phyloP scores from a whole-genome alignment of 345 rosid species.

The Zanthoxylum bungeanum region DNA sequence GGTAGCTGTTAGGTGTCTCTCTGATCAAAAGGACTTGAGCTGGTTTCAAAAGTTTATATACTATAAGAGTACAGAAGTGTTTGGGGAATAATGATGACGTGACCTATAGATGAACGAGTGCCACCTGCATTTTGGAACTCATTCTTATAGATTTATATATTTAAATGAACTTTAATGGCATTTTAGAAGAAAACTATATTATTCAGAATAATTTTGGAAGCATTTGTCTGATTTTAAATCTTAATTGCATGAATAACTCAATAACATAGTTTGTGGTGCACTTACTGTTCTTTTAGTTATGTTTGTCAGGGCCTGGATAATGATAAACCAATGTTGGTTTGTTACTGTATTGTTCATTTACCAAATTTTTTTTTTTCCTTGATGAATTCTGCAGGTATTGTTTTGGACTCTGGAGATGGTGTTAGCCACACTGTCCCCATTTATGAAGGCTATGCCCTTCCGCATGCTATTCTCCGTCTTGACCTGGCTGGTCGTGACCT shows the following conservation, averaged over 20 bases:
- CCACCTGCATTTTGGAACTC: neutral
- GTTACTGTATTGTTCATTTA: neutral
- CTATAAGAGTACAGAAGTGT: neutral
- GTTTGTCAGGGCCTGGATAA: neutral
- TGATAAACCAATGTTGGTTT: too few species aligned
- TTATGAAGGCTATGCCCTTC: too few species aligned
- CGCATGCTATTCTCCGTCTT: too few species aligned
- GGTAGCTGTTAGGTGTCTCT: neutral
- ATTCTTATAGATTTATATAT: neutral
- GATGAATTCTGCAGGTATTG: slow-evolving; percentile 2
- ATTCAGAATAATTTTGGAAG: neutral
- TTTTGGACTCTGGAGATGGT: too few species aligned
- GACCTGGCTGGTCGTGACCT: too few species aligned
- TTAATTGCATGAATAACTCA: neutral
- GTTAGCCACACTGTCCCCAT: too few species aligned
- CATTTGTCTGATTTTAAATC: neutral
- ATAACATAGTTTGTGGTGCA: too few species aligned
- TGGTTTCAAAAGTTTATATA: neutral
- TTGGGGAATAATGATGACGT: neutral
- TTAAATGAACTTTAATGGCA: neutral
- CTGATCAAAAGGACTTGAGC: neutral
- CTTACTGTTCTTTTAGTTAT: neutral
- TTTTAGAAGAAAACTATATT: neutral
- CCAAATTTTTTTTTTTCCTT: neutral
- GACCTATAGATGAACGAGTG: neutral